Evolutionary conservation across 805 yeast species (phyloP), one percentile per base, ranked within the genome.

Genomic region (Candida pseudofarinosa): DNA sequence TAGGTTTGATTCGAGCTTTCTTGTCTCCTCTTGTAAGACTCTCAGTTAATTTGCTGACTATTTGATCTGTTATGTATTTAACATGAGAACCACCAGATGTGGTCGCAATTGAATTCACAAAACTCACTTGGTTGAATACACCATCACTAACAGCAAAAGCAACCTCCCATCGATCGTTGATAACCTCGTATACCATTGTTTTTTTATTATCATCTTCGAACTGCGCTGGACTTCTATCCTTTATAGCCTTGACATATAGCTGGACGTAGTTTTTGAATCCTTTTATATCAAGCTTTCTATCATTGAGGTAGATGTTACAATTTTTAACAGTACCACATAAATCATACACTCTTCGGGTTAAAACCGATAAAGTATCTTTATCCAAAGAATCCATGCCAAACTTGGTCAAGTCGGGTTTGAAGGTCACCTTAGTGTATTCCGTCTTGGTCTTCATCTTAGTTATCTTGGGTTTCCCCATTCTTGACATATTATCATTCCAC

Each of bases 41-140:
- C 12, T 86, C 97, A 43, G 81, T 67, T 43, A 90, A 77, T 60
- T 87, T 89, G 47, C 74, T 79, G 19, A 88, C 83, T 42, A 93
- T 76, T 67, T 90, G 88, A 61, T 91, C 97, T 3, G 95, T 73
- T 23, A 90, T 76, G 59, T 83, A 80, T 51, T 84, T 89, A 30
- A 89, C 95, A 62, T 93, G 99, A 0, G 99, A 86, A 53, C 99
- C 99, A 46, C 99, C 99, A 1, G 91, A 70, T 0, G 98, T 91
- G 0, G 99, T 93, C 0, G 99, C 99, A 60, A 93, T 93, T 4
- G 97, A 89, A 61, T 93, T 93, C 13, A 93, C 99, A 67, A 93
- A 93, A 30, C 97, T 90, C 35, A 93, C 93, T 62, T 93, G 99
- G 54, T 88, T 87, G 65, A 93, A 93, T 2, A 78, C 67, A 3